Evolutionary conservation across 2,329 filamentous ascomycete species (phyloP), one percentile per base, ranked within the genome.

Genomic region (Claviceps digitariae): DNA sequence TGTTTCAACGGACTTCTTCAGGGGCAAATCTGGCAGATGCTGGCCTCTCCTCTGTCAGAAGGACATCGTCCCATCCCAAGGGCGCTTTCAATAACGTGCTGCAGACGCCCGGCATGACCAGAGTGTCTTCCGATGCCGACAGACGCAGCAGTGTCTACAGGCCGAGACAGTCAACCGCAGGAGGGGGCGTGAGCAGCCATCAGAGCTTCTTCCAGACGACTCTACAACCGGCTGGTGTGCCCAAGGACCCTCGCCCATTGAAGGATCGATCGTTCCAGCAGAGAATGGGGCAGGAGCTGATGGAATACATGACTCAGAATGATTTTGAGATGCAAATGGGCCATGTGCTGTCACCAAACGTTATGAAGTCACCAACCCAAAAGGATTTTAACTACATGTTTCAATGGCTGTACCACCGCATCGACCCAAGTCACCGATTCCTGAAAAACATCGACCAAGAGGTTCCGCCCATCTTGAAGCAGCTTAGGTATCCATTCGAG

Each of bases 291-390:
- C 86, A 93, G 61, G 90, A 98, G 63, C 71, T 98, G 53, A 73
- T 95, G 59, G 93, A 98, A 60, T 98, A 95, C 65, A 78, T 98
- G 64, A 84, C 88, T 0, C 84, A 90, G 54, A 85, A 96, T 67
- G 95, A 96, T 65, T 98, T 97, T 63, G 93, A 98, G 69, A 83
- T 96, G 78, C 90, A 97, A 61, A 95, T 94, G 84, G 96, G 95
- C 70, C 87, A 97, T 67, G 85, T 83, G 1, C 74, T 98, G n/a
- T 87, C 88, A 1, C 85, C 87, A 58, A 96, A 96, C 62, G 87
- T 89, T 7, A 83, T 95, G 65, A 91, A 88, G 62, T 95, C 88
- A 45, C 94, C 93, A 0, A 98, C 91, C 1, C 91, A 97, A 62
- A 98, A 98, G 65, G 93, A 98, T 67, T 98, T 98, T 72, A 93